These are phyloP conservation scores for Venturiaceae sp. DNA, from an alignment of 2,329 filamentous ascomycete genomes.

Conservation along the genomic window DNA sequence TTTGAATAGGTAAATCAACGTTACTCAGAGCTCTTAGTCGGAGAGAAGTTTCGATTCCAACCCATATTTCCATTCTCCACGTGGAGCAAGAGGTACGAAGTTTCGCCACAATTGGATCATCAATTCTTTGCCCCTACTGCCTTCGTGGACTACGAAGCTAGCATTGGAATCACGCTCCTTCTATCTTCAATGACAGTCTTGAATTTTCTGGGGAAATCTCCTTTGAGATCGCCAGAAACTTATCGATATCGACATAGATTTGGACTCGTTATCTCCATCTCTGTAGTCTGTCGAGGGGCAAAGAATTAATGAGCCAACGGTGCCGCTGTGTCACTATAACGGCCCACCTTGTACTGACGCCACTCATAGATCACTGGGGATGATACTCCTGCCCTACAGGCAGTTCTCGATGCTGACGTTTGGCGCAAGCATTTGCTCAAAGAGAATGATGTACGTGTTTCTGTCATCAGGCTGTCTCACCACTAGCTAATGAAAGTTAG, in stretches of 20 bases:
- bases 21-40: constrained; percentile 82
- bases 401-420: constrained; percentile 92
- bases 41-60: constrained; percentile 89
- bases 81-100: constrained; percentile 85
- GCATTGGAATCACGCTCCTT: too few species aligned
- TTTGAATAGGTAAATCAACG: constrained; percentile 49
- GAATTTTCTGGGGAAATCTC: too few species aligned
- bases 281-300: neutral
- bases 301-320: neutral
- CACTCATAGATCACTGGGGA: constrained; percentile 70
- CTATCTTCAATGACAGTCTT: too few species aligned
- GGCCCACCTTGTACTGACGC: constrained; percentile 3
- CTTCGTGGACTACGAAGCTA: too few species aligned
- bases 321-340: neutral
- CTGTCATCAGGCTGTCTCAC: neutral
- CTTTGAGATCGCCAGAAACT: too few species aligned
- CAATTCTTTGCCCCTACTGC: too few species aligned
- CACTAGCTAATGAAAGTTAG: constrained; percentile 19
- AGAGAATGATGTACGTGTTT: constrained; percentile 64
- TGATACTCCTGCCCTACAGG: constrained; percentile 88
- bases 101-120: too few species aligned
- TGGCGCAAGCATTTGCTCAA: constrained; percentile 92
- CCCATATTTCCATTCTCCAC: constrained; percentile 96
- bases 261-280: too few species aligned
- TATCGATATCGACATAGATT: too few species aligned